phyloP scores from a whole-genome alignment of 345 rosid genomes.

The Populus pruinosa region DNA sequence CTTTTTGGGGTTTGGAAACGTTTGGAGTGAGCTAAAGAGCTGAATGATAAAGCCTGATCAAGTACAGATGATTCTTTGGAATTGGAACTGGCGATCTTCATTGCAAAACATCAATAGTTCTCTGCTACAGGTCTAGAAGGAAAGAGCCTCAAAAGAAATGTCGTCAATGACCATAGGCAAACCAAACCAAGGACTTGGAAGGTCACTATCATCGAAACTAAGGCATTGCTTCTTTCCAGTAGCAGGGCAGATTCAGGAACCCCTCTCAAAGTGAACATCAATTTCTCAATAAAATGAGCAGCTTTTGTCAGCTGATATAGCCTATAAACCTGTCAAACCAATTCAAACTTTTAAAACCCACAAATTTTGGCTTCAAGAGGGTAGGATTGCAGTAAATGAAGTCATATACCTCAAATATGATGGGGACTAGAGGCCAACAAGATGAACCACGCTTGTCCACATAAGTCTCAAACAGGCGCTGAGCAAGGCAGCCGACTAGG shows the following conservation, averaged over 20 bases:
- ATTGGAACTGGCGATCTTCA: neutral
- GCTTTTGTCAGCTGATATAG: constrained; percentile 81
- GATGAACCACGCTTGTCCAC: constrained; percentile 59
- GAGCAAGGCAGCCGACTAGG: constrained; percentile 68
- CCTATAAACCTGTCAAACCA: constrained; percentile 63
- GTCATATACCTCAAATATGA: constrained; percentile 68
- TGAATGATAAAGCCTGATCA: neutral
- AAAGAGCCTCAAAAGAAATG: constrained; percentile 74
- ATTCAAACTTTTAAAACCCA: constrained; percentile 4
- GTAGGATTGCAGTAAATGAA: neutral
- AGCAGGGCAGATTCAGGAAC: constrained; percentile 44
- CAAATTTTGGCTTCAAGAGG: constrained; percentile 7
- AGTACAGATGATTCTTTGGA: neutral
- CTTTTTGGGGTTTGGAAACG: neutral
- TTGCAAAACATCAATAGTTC: constrained; percentile 44
- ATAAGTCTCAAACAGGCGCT: constrained; percentile 51
- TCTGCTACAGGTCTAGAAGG: constrained; percentile 83
- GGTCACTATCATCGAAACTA: constrained; percentile 58
- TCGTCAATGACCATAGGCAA: constrained; percentile 80
- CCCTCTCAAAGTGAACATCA: constrained; percentile 65
- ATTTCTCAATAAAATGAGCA: constrained; percentile 61
- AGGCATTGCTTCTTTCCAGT: constrained; percentile 51
- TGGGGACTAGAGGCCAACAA: constrained; percentile 82
- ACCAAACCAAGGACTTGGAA: constrained; percentile 67
- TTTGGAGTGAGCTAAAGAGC: neutral